Evolutionary conservation across 2,329 filamentous ascomycete genomes (phyloP), one percentile per base, ranked within the genome.

Genomic region (Talaromyces funiculosus): DNA sequence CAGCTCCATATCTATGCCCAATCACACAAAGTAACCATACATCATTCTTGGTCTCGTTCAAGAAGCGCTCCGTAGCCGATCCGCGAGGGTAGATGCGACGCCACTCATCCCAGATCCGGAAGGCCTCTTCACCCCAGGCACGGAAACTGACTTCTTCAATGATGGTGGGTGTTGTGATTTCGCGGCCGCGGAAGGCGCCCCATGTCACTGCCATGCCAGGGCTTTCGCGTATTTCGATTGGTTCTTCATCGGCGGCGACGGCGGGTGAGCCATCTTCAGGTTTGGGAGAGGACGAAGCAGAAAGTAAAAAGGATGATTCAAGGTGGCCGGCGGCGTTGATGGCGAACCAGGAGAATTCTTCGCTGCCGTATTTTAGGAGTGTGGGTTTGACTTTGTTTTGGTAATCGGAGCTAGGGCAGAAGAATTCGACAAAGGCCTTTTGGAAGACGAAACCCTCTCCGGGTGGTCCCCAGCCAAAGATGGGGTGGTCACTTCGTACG

Each of bases 391-490:
- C 81, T 1, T 73, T 69, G 4, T 66, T 72, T 16, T 78, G 74
- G 87, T 92, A 97, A 72, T 93, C 90, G 0, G 82, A 74, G 0
- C 81, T 77, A 0, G 92, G 87, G 61, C 96, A 78, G 81, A 99
- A 99, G 77, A 97, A 91, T 74, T 99, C 94, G 56, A 99, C 92
- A 74, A 99, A 99, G 0, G 93, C 89, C 77, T 97, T 99, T 71
- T 99, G 94, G 80, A 97, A 99, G 53, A 97, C 92, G 73, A 96
- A 97, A 18, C 94, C 94, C 68, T 79, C 77, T 33, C 92, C 87
- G 54, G 84, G 84, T 0, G 94, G 94, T 1, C 94, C 94, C 94
- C 94, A 99, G 64, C 94, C 94, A 68, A 96, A 96, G 20, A 90
- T 84, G 3, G 83, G 77, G 72, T 99, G 86, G 53, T 83, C 85